Conservation (phyloP, 805 yeast genomes). For the Starmerella apicola region DNA sequence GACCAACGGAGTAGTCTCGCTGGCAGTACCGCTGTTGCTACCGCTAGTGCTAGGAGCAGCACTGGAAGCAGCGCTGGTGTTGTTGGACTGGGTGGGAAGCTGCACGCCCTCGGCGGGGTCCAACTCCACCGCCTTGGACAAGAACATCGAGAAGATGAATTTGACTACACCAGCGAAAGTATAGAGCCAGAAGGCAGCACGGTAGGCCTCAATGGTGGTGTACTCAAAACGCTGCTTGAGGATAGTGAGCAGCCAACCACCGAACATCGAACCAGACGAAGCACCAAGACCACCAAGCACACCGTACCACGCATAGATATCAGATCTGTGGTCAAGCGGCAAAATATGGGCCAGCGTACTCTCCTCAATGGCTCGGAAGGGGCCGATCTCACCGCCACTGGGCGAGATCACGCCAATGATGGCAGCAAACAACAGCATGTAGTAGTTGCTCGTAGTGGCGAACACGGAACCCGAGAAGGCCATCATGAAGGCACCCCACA, state of each 20-base stretch:
- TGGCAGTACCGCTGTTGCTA: neutral
- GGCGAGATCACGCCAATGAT: constrained; percentile 77
- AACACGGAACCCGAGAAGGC: constrained; percentile 50
- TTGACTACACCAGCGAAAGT: constrained; percentile 41
- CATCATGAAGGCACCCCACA: constrained; percentile 58
- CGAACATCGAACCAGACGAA: constrained; percentile 53
- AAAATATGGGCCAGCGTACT: constrained; percentile 70
- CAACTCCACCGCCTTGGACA: constrained; percentile 7
- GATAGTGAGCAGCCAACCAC: constrained; percentile 46
- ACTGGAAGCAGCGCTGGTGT: neutral
- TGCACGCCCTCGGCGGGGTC: neutral
- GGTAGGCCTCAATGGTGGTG: constrained; percentile 32
- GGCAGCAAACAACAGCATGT: constrained; percentile 52
- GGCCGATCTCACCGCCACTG: constrained; percentile 82
- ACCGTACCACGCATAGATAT: constrained; percentile 62
- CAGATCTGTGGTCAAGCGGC: constrained; percentile 37
- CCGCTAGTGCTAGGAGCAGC: neutral
- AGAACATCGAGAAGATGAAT: constrained; percentile 37
- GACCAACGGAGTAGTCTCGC: neutral
- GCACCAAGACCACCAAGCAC: constrained; percentile 56
- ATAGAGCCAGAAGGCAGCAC: constrained; percentile 45
- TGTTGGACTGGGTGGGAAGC: neutral
- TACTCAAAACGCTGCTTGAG: constrained; percentile 1
- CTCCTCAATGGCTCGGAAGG: constrained; percentile 75
- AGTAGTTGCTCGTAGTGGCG: constrained; percentile 40